phyloP scores from a whole-genome alignment of 495 filamentous ascomycete genomes.

The Darksidea phi region DNA sequence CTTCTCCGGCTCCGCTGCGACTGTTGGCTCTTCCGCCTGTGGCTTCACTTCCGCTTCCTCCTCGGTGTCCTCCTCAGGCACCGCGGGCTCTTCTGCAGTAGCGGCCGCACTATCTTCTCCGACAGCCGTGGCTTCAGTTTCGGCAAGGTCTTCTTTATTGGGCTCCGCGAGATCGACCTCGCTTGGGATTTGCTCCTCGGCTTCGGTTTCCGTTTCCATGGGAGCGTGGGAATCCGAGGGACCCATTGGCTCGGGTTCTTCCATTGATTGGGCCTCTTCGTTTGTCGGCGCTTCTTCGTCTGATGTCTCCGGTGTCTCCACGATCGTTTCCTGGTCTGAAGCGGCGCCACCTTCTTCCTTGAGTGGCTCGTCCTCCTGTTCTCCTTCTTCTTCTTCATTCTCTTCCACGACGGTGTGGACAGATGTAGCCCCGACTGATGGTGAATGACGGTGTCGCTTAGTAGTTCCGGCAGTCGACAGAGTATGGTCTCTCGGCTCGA shows the following conservation, averaged over 20 bases:
- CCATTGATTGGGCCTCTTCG: not conserved
- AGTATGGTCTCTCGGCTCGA: slow-evolving; percentile 20
- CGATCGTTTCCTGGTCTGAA: not conserved
- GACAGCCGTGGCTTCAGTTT: not conserved
- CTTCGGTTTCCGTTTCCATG: not conserved
- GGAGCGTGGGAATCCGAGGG: no score
- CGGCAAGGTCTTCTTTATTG: not conserved
- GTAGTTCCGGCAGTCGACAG: slow-evolving; percentile 30
- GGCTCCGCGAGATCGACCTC: slow-evolving; percentile 4
- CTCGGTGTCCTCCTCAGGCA: not conserved
- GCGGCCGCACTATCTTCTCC: not conserved
- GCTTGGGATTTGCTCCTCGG: slow-evolving; percentile 2
- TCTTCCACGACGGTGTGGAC: slow-evolving; percentile 37
- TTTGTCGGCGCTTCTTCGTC: not conserved
- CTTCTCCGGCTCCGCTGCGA: slow-evolving; percentile 9
- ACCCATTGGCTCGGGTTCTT: not conserved
- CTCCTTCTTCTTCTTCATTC: slow-evolving; percentile 35
- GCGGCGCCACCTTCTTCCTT: not conserved
- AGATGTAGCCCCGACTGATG: slow-evolving; percentile 27
- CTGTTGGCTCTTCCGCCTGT: slow-evolving; percentile 10
- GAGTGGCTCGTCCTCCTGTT: not conserved
- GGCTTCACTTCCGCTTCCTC: slow-evolving; percentile 18
- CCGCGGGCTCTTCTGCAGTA: not conserved
- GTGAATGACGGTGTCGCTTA: slow-evolving; percentile 31
- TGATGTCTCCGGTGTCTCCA: not conserved